These are phyloP conservation scores for Xylaria digitata DNA, from an alignment of 2,329 filamentous ascomycete genomes.

Conservation along the genomic window DNA sequence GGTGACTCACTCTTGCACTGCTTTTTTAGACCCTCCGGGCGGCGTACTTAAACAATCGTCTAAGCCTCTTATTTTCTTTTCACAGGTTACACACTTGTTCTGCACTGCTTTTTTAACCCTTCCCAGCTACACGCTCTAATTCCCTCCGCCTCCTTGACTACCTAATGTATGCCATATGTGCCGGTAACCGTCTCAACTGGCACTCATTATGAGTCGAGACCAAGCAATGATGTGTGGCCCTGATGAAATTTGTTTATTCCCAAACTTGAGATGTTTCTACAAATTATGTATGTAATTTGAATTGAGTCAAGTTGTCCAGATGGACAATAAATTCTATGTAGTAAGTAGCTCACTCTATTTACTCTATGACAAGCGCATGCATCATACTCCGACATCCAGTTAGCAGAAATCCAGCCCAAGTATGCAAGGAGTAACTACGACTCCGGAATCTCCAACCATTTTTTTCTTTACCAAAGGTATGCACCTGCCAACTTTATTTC, in stretches of 20 bases:
- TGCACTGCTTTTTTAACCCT: no score
- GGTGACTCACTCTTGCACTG: no score
- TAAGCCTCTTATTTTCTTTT: no score
- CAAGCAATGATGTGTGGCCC: no score
- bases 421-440: background rate
- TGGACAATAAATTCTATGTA: background rate
- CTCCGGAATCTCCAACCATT: background rate
- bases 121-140: no score
- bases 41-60: no score
- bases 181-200: no score
- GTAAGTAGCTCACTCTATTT: slow-evolving; percentile 17
- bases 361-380: slow-evolving; percentile 10
- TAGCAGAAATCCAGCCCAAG: slow-evolving; percentile 2
- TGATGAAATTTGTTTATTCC: background rate
- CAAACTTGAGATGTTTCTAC: background rate
- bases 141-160: no score
- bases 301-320: background rate
- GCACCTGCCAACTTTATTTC: background rate
- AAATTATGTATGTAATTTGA: background rate
- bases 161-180: no score
- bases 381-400: background rate
- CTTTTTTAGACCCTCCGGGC: no score
- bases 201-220: no score
- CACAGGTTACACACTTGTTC: no score
- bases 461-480: background rate